These are phyloP conservation scores for Bjerkandera adusta DNA, from an alignment of 1,284 basidiomycete genomes.

Conservation along the genomic window DNA sequence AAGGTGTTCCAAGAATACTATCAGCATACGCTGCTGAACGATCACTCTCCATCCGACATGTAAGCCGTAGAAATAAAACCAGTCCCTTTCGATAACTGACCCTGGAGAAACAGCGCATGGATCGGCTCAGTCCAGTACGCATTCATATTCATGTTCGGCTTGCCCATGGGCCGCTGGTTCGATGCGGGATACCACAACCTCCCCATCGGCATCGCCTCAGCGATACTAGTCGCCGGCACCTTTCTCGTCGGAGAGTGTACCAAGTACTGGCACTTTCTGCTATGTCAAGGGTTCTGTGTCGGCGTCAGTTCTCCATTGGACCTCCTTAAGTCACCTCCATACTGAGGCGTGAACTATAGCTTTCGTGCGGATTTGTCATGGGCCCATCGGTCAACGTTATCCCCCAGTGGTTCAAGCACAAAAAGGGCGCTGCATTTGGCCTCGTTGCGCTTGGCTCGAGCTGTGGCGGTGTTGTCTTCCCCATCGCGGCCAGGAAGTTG, in stretches of 20 bases:
- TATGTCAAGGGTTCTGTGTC: conserved; percentile 52
- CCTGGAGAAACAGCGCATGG: conserved; percentile 8
- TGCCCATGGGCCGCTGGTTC: conserved; percentile 47
- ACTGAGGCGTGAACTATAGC: background rate
- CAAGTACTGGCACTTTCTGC: conserved; percentile 57
- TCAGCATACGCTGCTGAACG: conserved; percentile 5
- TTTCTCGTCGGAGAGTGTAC: conserved; percentile 56
- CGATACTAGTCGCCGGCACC: conserved; percentile 45
- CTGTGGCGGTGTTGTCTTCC: conserved; percentile 27
- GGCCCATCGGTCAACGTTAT: conserved; percentile 10
- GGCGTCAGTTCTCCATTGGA: conserved; percentile 36
- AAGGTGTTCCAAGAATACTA: conserved; percentile 15
- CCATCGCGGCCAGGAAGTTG: conserved; percentile 13
- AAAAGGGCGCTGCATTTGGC: conserved; percentile 13
- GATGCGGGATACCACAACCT: conserved; percentile 55
- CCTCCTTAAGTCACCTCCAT: background rate
- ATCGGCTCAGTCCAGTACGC: conserved; percentile 34
- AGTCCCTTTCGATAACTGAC: background rate
- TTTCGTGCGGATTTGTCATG: conserved; percentile 10
- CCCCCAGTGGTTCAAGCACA: conserved; percentile 18
- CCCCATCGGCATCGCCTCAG: conserved; percentile 42
- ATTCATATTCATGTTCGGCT: conserved; percentile 11
- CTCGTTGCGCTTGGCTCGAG: conserved; percentile 21
- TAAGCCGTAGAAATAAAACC: background rate
- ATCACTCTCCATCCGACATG: conserved; percentile 10